Base-by-base conservation (phyloP, 345 rosid species). In the Litchi chinensis region DNA sequence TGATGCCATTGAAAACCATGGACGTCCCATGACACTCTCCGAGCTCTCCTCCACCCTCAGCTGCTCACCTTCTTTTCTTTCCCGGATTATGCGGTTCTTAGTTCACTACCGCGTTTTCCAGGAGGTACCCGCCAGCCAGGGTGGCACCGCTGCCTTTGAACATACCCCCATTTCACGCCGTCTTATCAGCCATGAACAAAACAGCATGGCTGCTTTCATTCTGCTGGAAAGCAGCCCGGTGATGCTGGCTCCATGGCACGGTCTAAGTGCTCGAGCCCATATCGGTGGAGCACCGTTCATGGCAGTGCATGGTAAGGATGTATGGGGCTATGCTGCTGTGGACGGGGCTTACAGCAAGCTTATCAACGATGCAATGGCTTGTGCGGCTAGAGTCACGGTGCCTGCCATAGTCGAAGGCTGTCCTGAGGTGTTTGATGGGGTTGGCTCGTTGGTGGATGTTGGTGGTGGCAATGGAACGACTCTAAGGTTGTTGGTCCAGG, bases 381-480 rank as follows among this genome's bases (percentile, higher is more conserved):
- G 88, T 74, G 75, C 76, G 15, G 76, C 97, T 5, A 91, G 92
- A 64, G 50, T 70, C 22, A 71, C 76, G 13, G 84, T 90, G 22
- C 79, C 83, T 10, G 90, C 85, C 12, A 22, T 90, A 1, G 69
- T 80, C 0, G 56, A 82, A 32, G 77, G 80, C 8, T 89, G 93
- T 79, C 87, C 83, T 0, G 87, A 90, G 62, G 81, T 89, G 83
- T 87, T 93, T 76, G 86, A 91, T 1, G 91, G 93, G 7, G 41
- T 92, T 22, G 60, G 59, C 40, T 89, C 81, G 16, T 48, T 93
- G 88, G 94, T 91, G 19, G 97, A 95, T 67, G 91, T 93, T 12
- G 97, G 95, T 28, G 98, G 97, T 0, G 90, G 94, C 3, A 84
- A 85, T 11, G 98, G 98, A 56, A 90, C 91, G 44, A 37, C 87